These are phyloP conservation scores for Cyclospora cayetanensis DNA, from an alignment of 169 alveolate species.

Conservation along the genomic window DNA sequence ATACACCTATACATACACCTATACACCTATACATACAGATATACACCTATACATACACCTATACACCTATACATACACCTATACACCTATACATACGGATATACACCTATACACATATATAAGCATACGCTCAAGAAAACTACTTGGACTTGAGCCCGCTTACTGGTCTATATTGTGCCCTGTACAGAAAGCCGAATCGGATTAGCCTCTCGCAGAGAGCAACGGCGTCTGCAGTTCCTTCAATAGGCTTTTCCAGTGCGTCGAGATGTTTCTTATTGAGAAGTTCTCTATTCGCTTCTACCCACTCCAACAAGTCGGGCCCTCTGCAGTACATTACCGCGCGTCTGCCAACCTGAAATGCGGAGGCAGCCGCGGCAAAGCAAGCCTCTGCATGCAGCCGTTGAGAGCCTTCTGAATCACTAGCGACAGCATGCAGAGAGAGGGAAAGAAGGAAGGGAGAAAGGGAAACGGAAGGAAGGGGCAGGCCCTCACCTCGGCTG, in stretches of 20 bases:
- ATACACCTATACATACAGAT: too few species aligned
- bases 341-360: slow-evolving; percentile 38
- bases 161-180: slow-evolving; percentile 57
- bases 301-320: slow-evolving; percentile 34
- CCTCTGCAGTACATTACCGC: slow-evolving; percentile 62
- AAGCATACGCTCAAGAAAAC: background rate
- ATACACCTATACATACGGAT: too few species aligned
- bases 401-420: background rate
- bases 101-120: too few species aligned
- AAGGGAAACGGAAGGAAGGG: background rate
- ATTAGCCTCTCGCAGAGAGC: slow-evolving; percentile 19
- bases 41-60: background rate
- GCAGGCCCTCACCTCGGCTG: slow-evolving; percentile 7
- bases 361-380: background rate
- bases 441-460: background rate
- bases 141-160: background rate
- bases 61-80: background rate
- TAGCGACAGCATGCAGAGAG: background rate
- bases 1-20: background rate
- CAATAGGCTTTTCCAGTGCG: background rate
- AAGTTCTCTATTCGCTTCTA: slow-evolving; percentile 21
- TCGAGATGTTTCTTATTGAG: slow-evolving; percentile 30
- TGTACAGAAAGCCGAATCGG: slow-evolving; percentile 48
- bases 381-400: background rate
- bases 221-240: background rate